These are phyloP conservation scores for Colletotrichum euphorbiae DNA, from an alignment of 2,329 filamentous ascomycete species.

Conservation along the genomic window DNA sequence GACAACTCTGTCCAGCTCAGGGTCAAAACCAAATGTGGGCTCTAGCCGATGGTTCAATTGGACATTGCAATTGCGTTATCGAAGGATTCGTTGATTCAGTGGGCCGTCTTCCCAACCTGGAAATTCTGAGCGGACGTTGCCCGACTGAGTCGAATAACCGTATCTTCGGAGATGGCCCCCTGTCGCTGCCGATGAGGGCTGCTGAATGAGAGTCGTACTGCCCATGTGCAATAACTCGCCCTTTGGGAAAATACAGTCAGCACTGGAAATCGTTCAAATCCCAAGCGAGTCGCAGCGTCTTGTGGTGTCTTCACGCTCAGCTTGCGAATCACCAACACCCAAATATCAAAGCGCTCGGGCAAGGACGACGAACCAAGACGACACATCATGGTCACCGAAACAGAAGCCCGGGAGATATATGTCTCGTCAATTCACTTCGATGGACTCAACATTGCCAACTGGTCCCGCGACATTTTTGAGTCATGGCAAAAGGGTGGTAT, in stretches of 20 bases:
- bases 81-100: conserved; percentile 13
- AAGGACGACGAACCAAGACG: not conserved
- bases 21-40: not conserved
- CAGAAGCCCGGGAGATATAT: conserved; percentile 51
- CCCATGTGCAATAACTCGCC: not conserved
- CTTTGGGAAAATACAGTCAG: not conserved
- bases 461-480: conserved; percentile 53
- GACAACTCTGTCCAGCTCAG: too few species aligned
- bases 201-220: not conserved
- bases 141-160: not conserved
- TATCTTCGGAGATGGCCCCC: not conserved
- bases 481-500: conserved; percentile 53
- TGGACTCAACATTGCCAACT: conserved; percentile 55
- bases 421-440: conserved; percentile 53
- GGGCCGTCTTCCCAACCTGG: conserved; percentile 9
- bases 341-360: not conserved
- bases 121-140: conserved; percentile 4
- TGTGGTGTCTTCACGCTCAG: not conserved
- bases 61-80: conserved; percentile 20
- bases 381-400: conserved; percentile 48
- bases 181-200: not conserved
- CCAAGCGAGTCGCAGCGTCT: too few species aligned
- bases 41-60: not conserved
- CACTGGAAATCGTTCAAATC: too few species aligned
- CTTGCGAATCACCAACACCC: not conserved